phyloP scores from a whole-genome alignment of 805 yeast genomes.

The Teunomyces lycoperdinae region DNA sequence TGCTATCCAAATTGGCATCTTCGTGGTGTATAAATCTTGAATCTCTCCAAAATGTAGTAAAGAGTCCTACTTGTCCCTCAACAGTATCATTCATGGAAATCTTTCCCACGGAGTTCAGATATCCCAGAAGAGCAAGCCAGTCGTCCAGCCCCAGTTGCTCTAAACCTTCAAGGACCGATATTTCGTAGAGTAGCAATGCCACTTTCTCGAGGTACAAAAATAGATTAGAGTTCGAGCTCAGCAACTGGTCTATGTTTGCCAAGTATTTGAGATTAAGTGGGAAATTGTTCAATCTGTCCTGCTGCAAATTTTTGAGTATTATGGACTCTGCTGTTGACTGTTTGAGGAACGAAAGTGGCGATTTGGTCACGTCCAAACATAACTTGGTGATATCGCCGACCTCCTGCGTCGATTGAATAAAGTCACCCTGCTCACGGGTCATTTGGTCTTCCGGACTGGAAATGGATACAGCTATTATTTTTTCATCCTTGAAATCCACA shows the following conservation, averaged over 20 bases:
- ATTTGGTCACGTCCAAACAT: conserved; percentile 6
- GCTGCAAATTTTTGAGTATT: conserved; percentile 24
- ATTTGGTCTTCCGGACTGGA: conserved; percentile 15
- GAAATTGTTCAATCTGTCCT: conserved; percentile 23
- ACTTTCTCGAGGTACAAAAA: conserved; percentile 29
- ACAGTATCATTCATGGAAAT: conserved; percentile 22
- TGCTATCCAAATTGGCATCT: conserved; percentile 12
- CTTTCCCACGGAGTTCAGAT: conserved; percentile 24
- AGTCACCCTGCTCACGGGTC: background rate
- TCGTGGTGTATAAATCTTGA: conserved; percentile 25
- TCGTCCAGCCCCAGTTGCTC: conserved; percentile 8
- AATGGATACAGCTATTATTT: conserved; percentile 28
- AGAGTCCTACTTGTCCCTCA: conserved; percentile 27
- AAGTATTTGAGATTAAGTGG: conserved; percentile 36
- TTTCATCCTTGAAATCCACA: conserved; percentile 32
- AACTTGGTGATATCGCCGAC: background rate
- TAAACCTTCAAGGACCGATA: conserved; percentile 23
- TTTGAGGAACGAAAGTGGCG: conserved; percentile 1
- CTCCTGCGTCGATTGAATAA: background rate
- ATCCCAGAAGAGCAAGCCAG: conserved; percentile 24
- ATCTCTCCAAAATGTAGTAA: conserved; percentile 37
- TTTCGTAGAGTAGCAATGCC: conserved; percentile 24
- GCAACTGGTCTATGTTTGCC: conserved; percentile 34
- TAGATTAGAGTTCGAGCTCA: conserved; percentile 29
- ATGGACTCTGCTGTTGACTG: conserved; percentile 24